phyloP scores from a whole-genome alignment of 169 alveolate genomes.

The Plasmodium relictum region DNA sequence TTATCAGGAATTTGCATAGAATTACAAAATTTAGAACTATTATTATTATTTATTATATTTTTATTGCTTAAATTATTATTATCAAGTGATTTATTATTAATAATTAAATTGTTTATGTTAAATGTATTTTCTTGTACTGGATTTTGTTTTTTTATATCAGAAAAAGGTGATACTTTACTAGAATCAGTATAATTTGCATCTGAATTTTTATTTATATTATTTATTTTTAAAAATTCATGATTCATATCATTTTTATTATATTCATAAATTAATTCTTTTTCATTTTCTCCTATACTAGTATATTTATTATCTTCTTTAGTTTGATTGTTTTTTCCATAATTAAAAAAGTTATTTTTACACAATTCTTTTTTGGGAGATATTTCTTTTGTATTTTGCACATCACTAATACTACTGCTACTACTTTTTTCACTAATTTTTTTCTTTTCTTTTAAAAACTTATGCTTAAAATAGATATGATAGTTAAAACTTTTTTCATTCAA shows the following conservation, averaged over 20 bases:
- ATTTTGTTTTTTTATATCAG: background rate
- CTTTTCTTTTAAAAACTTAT: slow-evolving; percentile 28
- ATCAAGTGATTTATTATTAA: background rate
- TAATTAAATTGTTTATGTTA: background rate
- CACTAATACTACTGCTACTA: slow-evolving; percentile 3
- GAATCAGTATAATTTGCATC: background rate
- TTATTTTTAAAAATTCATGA: background rate
- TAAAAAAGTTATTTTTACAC: background rate
- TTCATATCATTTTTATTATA: background rate
- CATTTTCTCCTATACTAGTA: background rate
- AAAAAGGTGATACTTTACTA: background rate
- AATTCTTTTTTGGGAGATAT: background rate
- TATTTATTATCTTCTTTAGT: background rate
- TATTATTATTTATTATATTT: slow-evolving; percentile 1
- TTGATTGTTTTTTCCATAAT: background rate
- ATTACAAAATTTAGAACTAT: background rate
- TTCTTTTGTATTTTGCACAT: background rate
- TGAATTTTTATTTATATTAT: background rate
- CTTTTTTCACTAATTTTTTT: background rate
- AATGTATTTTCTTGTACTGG: background rate
- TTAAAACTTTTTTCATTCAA: slow-evolving; percentile 31
- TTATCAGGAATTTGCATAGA: slow-evolving; percentile 3
- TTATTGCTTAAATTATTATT: background rate
- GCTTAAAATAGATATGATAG: slow-evolving; percentile 58
- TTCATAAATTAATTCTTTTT: background rate